phyloP scores from a whole-genome alignment of 148 eudicot genomes.

The Persicaria maculosa region DNA sequence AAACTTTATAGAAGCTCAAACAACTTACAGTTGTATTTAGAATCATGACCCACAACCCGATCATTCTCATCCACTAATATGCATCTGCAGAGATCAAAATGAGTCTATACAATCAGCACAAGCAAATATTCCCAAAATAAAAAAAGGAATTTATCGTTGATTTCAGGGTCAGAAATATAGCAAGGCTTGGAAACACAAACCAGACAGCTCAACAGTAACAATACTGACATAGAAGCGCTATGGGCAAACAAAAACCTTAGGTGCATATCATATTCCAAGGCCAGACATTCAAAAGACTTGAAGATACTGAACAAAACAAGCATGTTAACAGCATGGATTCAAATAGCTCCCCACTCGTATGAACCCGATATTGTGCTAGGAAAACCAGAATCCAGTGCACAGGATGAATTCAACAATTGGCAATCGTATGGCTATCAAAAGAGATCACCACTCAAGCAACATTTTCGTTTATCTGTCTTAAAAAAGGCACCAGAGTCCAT shows the following conservation, averaged over 20 bases:
- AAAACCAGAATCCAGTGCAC: no score
- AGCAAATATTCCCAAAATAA: neutral
- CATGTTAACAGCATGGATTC: no score
- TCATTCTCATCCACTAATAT: conserved; percentile 95
- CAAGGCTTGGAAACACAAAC: neutral
- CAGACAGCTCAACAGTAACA: neutral
- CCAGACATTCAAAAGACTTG: no score
- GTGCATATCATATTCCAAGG: no score
- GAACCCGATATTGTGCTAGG: no score
- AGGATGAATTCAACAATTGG: no score
- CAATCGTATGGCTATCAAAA: no score
- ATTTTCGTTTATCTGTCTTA: no score
- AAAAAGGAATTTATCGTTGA: neutral
- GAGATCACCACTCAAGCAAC: no score
- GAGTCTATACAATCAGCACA: neutral
- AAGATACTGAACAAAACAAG: no score
- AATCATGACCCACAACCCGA: conserved; percentile 77
- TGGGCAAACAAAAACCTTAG: neutral
- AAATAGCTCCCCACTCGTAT: no score
- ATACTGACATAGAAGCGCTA: neutral
- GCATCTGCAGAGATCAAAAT: conserved; percentile 48
- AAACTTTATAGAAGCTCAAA: neutral
- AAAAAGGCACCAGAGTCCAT: no score
- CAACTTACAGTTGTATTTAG: conserved; percentile 93
- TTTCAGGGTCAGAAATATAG: neutral